Conservation (phyloP, 2,329 filamentous ascomycete genomes). For the Orbilia quercus region DNA sequence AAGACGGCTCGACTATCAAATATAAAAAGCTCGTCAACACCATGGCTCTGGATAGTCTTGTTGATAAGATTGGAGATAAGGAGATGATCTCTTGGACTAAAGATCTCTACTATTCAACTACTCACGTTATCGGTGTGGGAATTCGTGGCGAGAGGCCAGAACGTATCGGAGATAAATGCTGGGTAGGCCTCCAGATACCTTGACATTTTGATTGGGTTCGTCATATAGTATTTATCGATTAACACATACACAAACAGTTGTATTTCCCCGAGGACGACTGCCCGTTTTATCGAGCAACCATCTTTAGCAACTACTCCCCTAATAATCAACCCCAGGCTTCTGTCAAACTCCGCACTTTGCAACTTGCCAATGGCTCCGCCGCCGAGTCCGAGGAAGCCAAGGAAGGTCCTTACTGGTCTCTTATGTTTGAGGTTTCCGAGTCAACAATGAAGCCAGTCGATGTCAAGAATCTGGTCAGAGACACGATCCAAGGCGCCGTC, state of each 20-base stretch:
- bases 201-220: background rate
- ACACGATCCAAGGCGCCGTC: constrained; percentile 94
- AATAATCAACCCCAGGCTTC: constrained; percentile 91
- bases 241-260: constrained; percentile 69
- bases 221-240: constrained; percentile 1
- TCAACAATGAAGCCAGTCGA: constrained; percentile 95
- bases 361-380: constrained; percentile 86
- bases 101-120: constrained; percentile 94
- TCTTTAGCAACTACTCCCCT: constrained; percentile 99
- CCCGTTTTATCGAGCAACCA: constrained; percentile 98
- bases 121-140: constrained; percentile 96
- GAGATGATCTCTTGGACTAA: constrained; percentile 85
- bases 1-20: constrained; percentile 85
- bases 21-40: constrained; percentile 95
- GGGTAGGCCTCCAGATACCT: constrained; percentile 70
- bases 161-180: constrained; percentile 99
- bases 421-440: constrained; percentile 99
- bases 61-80: constrained; percentile 86
- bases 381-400: constrained; percentile 77
- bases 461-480: constrained; percentile 81
- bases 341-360: constrained; percentile 85
- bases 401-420: constrained; percentile 98
- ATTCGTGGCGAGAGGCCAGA: constrained; percentile 90
- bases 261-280: constrained; percentile 99
- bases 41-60: constrained; percentile 92